Base-by-base conservation (phyloP, 2,329 filamentous ascomycete species). In the Clonostachys byssicola region DNA sequence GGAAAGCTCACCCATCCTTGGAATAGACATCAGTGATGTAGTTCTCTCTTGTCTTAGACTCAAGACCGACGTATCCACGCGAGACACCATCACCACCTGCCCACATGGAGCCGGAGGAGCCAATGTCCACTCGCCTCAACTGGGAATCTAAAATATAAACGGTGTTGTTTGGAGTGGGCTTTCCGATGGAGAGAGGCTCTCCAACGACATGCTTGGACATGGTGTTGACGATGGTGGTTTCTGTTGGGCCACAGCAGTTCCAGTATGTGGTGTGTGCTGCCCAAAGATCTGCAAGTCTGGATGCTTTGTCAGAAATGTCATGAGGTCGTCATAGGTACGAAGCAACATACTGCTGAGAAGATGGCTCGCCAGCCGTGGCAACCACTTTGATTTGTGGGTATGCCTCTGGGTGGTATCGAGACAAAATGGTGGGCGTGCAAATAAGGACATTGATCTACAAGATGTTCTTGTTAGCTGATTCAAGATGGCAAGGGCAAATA, bases 211-310 rank as follows among this genome's bases (percentile, higher is more conserved):
- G 78, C 38, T 64, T 64, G 46, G 77, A 72, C 60, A 77, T 76
- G 6, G 78, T 79, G 58, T 83, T 81, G 46, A 83, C 69, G 44
- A 83, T 79, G 2, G 75, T 82, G 13, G 78, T 76, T 56, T 83
- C 80, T 1, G 80, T 81, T 2, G 80, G 78, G 3, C 80, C 80
- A 54, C 78, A 83, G 52, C 76, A 74, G 60, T 82, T 83, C 67
- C 65, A 77, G 55, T 77, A 77, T 8, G 63, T 70, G 23, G 65
- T 68, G 46, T 71, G 60, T 4, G 67, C 62, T 13, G 76, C 73
- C 79, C 78, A 82, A 34, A 74, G 62, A 52, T 82, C 78, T 6
- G 78, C 78, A n/a, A 83, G 65, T 17, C 46, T 47, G 17, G 17
- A 14, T 16, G n/a, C 16, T 12, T 33, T 33, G 18, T 59, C 17